Evolutionary conservation across 2,329 filamentous ascomycete genomes (phyloP), one percentile per base, ranked within the genome.

Genomic region (Alternaria solani): DNA sequence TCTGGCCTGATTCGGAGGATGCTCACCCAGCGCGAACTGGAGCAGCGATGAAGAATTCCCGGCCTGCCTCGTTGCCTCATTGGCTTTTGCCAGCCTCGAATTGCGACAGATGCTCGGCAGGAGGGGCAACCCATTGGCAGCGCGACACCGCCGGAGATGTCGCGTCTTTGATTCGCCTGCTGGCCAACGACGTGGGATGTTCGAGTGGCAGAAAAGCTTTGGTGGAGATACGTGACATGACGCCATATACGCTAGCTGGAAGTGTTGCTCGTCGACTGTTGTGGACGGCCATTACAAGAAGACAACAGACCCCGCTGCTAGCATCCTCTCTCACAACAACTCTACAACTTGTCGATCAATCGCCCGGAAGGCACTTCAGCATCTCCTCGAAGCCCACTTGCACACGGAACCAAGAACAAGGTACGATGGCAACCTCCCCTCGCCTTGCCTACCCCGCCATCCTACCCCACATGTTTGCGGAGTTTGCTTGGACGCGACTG

Each of bases 191-290:
- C 53, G 64, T 65, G 65, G 64, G 57, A 59, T 63, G 51, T 43
- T 44, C 63, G 42, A 53, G 53, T 63, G 57, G 70, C 67, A 67
- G 70, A 75, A 75, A 71, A 68, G 51, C 65, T 66, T 64, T 69
- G 62, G 32, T 51, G 57, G 39, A 64, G 28, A 64, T 65, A 69
- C 62, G 68, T 69, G 71, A 72, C 66, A 76, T 75, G 70, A 71
- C 74, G 74, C 71, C 71, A 76, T 76, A 63, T 66, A 52, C 74
- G 72, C 74, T 71, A 74, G 60, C 72, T 70, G 30, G 32, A 71
- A 66, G 54, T 59, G 65, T 67, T 52, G 52, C 32, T 53, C 61
- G 23, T 36, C 36, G 9, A 49, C 57, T 60, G 59, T 41, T 34
- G 39, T 34, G 57, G 58, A 56, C 49, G 57, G 70, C 68, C 69